Evolutionary conservation across 179 eudicot genomes (phyloP), one percentile per base, ranked within the genome.

Genomic region (Nepenthes alata): DNA sequence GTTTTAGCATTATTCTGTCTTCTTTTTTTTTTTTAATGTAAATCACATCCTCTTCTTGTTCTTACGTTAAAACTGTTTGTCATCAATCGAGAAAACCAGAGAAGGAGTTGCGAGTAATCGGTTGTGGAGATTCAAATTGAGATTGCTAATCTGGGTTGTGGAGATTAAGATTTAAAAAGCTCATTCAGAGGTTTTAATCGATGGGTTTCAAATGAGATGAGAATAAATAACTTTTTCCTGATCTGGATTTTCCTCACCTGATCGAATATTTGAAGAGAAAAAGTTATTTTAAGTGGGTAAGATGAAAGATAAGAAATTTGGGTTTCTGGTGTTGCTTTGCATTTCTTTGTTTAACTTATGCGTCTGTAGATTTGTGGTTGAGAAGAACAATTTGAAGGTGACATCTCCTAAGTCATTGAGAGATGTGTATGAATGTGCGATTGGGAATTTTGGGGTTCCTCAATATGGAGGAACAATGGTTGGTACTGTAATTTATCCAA

Each of bases 391-490:
- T 64, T 76, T 93, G 58, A 83, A 61, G 67, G 85, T 93, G 66
- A 80, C 93, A 5, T 80, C 98, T 14, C 98, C 98, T 1, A 73
- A 65, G 3, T 62, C 72, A 11, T 66, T 93, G 59, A 83, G 69
- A 57, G 86, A 75, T 53, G 72, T 76, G n/a, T 83, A 86, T 62
- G 94, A 93, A 72, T 81, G 94, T 74, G 95, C 97, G 61, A 79
- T 93, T 79, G 98, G 96, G 70, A 93, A 93, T 76, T 93, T 93
- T 69, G 98, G 98, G 62, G 87, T 93, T 41, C 98, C 98, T 44
- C 83, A 89, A 35, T 93, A 93, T 74, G 98, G 98, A 53, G 98
- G 98, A 13, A 85, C 95, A 4, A 68, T 93, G 86, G 82, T 73
- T 35, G 98, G 96, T 1, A 70, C 76, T 65, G 98, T 93, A 47